Base-by-base conservation (phyloP, 2,329 filamentous ascomycete species). In the Fusarium guadeloupense region DNA sequence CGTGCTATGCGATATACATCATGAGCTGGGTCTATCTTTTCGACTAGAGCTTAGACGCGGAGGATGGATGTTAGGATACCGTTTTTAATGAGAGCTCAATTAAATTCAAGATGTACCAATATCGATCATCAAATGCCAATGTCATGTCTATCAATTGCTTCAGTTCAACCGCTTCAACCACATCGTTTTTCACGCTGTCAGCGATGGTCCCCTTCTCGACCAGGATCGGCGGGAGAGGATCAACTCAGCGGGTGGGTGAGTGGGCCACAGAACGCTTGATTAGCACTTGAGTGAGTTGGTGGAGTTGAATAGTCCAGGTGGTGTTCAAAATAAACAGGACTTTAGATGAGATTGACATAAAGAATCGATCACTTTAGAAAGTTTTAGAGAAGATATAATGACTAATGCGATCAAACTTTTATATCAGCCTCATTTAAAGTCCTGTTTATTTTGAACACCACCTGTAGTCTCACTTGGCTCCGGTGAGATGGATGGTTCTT, bases 171-270 rank as follows among this genome's bases (percentile, higher is more conserved):
- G n/a, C 38, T 26, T 33, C 26, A 20, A 12, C n/a, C 12, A 40
- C 54, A 37, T 44, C 47, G 40, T 40, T 37, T 40, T 39, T 31
- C 28, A 46, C 21, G 35, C 19, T 38, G 19, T 38, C 35, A 38
- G 35, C 16, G 25, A 51, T 53, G 34, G 31, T 54, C 37, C 47
- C n/a, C 41, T 38, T 50, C 38, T 30, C 14, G 41, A 52, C 52
- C 59, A 47, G 48, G 40, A 62, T 48, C 59, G 34, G 16, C 23
- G 10, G 31, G 44, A 59, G 37, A 37, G 49, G 54, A 50, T 52
- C 52, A 55, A 53, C 47, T 47, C 39, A 57, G 59, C 28, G 49
- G 65, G 53, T 55, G 65, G 47, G 59, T 34, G 31, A 58, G 38
- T 47, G 56, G 54, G 48, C 44, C 61, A 59, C n/a, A n/a, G n/a